Percentiles rank a stretch among this genome's conserved stretches.
These are phyloP conservation scores for Hyaloperonospora brassicae DNA, from an alignment of 352 stramenopile genomes.

Conservation along the genomic window DNA sequence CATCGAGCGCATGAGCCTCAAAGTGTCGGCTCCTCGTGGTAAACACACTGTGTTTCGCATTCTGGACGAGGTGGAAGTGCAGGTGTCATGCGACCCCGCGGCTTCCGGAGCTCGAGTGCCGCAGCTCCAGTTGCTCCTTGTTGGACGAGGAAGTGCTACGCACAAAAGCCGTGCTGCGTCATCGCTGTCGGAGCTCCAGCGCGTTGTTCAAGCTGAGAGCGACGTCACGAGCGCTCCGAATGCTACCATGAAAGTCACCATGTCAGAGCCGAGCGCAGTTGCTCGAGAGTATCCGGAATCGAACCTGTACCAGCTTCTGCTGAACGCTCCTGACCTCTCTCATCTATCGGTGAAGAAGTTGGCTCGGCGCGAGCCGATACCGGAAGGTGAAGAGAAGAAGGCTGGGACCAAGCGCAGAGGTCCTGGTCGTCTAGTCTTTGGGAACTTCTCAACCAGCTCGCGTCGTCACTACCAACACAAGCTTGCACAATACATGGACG, in stretches of 20 bases:
- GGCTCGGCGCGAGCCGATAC: slow-evolving; percentile 9
- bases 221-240: slow-evolving; percentile 5
- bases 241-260: background rate
- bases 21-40: slow-evolving; percentile 19
- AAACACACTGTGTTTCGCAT: slow-evolving; percentile 39
- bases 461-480: slow-evolving; percentile 70
- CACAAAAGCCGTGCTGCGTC: slow-evolving; percentile 29
- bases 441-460: slow-evolving; percentile 52
- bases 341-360: slow-evolving; percentile 25
- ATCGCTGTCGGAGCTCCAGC: slow-evolving; percentile 52
- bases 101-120: slow-evolving; percentile 62
- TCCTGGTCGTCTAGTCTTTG: slow-evolving; percentile 64
- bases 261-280: background rate
- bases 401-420: slow-evolving; percentile 27
- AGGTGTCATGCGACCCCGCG: slow-evolving; percentile 70
- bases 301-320: slow-evolving; percentile 39
- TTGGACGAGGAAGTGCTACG: slow-evolving; percentile 39
- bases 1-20: slow-evolving; percentile 24
- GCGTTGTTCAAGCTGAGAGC: slow-evolving; percentile 51
- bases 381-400: slow-evolving; percentile 17
- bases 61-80: slow-evolving; percentile 68
- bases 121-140: slow-evolving; percentile 62
- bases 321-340: slow-evolving; percentile 21
- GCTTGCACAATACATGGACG: slow-evolving; percentile 68
- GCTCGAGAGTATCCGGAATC: slow-evolving; percentile 4